These are phyloP conservation scores for Brassica napus DNA, from an alignment of 345 rosid genomes.

Conservation along the genomic window Da-Ae NC_063445.1:16680001-16680500, in stretches of 20 bases:
- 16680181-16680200: constrained; percentile 89
- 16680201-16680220: constrained; percentile 90
- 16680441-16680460: constrained; percentile 6
- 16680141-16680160: constrained; percentile 90
- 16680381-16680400: constrained; percentile 51
- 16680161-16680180: constrained; percentile 82
- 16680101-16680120: constrained; percentile 45
- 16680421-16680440: neutral
- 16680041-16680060: neutral
- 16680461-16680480: constrained; percentile 74
- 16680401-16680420: neutral
- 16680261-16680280: constrained; percentile 94
- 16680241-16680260: constrained; percentile 87
- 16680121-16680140: constrained; percentile 88
- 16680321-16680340: constrained; percentile 76
- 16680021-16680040: constrained; percentile 73
- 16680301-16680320: constrained; percentile 85
- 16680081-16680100: neutral
- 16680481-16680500: constrained; percentile 76
- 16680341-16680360: constrained; percentile 90
- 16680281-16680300: constrained; percentile 81
- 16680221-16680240: constrained; percentile 86
- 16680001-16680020: constrained; percentile 93
- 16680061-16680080: neutral
- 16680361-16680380: constrained; percentile 95